phyloP scores from a whole-genome alignment of 2,329 filamentous ascomycete genomes.

The Fusarium sp. region DNA sequence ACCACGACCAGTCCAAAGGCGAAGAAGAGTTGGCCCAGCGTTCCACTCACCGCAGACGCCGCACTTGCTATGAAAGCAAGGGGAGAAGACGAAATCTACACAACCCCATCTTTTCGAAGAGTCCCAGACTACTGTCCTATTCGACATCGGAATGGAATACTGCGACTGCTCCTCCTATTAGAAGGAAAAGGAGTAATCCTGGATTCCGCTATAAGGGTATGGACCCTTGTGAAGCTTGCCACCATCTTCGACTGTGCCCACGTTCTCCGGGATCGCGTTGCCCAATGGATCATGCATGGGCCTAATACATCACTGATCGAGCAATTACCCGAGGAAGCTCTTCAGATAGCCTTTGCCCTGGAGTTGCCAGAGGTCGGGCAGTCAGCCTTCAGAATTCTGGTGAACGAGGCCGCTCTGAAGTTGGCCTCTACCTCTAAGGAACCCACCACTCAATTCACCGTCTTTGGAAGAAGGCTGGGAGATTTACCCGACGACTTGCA shows the following conservation, averaged over 20 bases:
- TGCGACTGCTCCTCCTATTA: slow-evolving; percentile 71
- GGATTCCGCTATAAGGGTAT: slow-evolving; percentile 75
- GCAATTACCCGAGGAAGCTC: slow-evolving; percentile 70
- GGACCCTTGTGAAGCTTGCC: slow-evolving; percentile 73
- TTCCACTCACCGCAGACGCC: slow-evolving; percentile 8
- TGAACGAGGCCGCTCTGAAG: slow-evolving; percentile 71
- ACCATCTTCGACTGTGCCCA: slow-evolving; percentile 67
- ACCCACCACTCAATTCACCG: slow-evolving; percentile 42
- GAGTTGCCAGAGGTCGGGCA: slow-evolving; percentile 58
- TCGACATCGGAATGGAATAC: slow-evolving; percentile 73
- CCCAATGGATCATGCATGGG: slow-evolving; percentile 68
- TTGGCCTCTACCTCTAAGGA: slow-evolving; percentile 44
- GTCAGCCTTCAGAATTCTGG: slow-evolving; percentile 69
- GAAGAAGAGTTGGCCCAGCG: not conserved
- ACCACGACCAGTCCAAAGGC: not conserved
- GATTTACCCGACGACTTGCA: slow-evolving; percentile 65
- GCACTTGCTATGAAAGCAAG: slow-evolving; percentile 41
- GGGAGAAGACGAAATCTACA: slow-evolving; percentile 32
- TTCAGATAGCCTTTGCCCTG: slow-evolving; percentile 67
- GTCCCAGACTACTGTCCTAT: slow-evolving; percentile 72
- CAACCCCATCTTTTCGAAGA: slow-evolving; percentile 49
- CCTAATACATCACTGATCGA: slow-evolving; percentile 72
- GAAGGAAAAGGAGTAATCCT: slow-evolving; percentile 66
- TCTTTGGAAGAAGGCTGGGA: slow-evolving; percentile 62
- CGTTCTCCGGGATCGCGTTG: slow-evolving; percentile 61